Conservation (phyloP, 768 basidiomycete species). For the Hericium coralloides region DNA sequence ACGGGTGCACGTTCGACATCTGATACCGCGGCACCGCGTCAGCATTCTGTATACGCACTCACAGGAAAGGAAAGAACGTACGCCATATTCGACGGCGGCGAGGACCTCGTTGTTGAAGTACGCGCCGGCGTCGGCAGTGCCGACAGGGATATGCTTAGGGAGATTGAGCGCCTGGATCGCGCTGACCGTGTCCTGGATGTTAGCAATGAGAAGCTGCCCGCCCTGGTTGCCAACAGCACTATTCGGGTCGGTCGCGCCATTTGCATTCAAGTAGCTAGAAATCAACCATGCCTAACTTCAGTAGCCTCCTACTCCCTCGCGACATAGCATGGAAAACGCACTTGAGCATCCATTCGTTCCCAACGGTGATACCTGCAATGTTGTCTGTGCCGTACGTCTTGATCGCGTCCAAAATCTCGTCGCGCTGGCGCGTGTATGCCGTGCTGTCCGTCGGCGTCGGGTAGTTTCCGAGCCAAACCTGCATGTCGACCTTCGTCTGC, state of each 20-base stretch:
- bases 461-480: constrained; percentile 71
- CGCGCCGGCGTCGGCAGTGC: constrained; percentile 79
- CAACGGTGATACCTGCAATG: constrained; percentile 79
- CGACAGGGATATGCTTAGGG: constrained; percentile 55
- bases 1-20: constrained; percentile 90
- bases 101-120: constrained; percentile 73
- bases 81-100: constrained; percentile 57
- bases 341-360: constrained; percentile 88
- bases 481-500: constrained; percentile 82
- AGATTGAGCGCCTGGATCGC: constrained; percentile 50
- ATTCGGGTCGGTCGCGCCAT: constrained; percentile 45
- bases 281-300: not conserved
- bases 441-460: constrained; percentile 50
- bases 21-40: constrained; percentile 15
- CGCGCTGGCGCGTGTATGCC: constrained; percentile 69
- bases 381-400: constrained; percentile 69
- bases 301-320: not conserved
- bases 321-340: constrained; percentile 21
- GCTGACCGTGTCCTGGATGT: constrained; percentile 58
- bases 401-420: constrained; percentile 56
- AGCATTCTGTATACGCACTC: not conserved
- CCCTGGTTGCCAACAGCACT: constrained; percentile 49
- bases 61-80: constrained; percentile 23
- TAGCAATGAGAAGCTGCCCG: constrained; percentile 50
- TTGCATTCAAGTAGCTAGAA: constrained; percentile 46